Evolutionary conservation across 1,139 yeast species (phyloP), one percentile per base, ranked within the genome.

Genomic region (Diutina rugosa): DNA sequence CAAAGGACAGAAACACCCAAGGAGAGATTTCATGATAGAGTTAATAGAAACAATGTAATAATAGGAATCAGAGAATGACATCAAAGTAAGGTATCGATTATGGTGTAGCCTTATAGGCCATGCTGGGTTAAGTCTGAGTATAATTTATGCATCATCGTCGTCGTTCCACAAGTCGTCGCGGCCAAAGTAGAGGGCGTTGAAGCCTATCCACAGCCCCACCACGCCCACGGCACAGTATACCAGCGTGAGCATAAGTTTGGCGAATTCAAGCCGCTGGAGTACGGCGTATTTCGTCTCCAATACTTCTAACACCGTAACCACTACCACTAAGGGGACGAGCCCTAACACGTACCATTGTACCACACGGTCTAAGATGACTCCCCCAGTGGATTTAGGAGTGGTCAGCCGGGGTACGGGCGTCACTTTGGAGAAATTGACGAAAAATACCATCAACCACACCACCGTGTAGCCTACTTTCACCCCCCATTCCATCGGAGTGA

Each of bases 211-310:
- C 57, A 96, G 84, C 55, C 90, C 80, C 6, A 91, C 76, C 2
- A 93, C 82, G 6, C 99, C 99, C 41, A 89, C 62, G 0, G 90
- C 83, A 68, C 97, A 90, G 69, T 91, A 91, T 1, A 89, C 85
- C 62, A 97, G 89, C 57, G 89, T 80, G 9, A 84, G 71, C 89
- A 93, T 89, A 61, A 93, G 76, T 56, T 89, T 83, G 59, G 89
- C 72, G 65, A 90, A 93, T 67, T 89, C 88, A 59, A 82, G 74
- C 61, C 72, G 79, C 58, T 73, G 73, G 60, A 86, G 71, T 6
- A 81, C 62, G 38, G 67, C 78, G 60, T 76, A 78, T 61, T 74
- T 80, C 58, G 74, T 64, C 58, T 85, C 77, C 64, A 84, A 79
- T 46, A 84, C 67, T 52, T 87, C 87, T 55, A 86, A 68, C 38